A percentile compares a stretch with the other conserved stretches of the same genome.
Evolutionary conservation across 2,329 filamentous ascomycete species (phyloP).

Genomic region (Paracoccidioides brasiliensis): DNA sequence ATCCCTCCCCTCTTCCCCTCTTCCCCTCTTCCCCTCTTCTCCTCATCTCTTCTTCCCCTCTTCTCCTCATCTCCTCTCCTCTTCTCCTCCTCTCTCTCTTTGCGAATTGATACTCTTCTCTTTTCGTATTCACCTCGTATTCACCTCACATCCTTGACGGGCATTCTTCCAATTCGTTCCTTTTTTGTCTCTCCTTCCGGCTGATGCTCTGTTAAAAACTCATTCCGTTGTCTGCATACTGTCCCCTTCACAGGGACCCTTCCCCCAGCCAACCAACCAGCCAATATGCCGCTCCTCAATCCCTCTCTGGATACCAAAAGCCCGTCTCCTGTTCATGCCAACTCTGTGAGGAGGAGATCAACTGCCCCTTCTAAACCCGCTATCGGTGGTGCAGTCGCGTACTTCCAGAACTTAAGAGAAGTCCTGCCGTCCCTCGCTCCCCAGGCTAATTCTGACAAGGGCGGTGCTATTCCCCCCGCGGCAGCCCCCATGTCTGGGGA

Average conservation of each 20-base stretch:
- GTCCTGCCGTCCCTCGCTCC: conserved; percentile 20
- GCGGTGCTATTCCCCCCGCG: conserved; percentile 41
- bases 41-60: background rate
- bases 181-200: conserved; percentile 1
- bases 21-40: background rate
- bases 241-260: conserved; percentile 7
- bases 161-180: conserved; percentile 13
- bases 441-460: conserved; percentile 16
- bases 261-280: background rate
- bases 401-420: conserved; percentile 20
- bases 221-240: conserved; percentile 11
- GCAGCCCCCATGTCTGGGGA: conserved; percentile 44
- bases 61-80: too few relatives aligned
- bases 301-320: conserved; percentile 8
- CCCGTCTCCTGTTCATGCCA: conserved; percentile 5
- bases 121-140: background rate
- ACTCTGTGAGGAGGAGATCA: conserved; percentile 15
- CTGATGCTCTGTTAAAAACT: conserved; percentile 12
- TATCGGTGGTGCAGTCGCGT: conserved; percentile 28
- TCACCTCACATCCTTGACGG: conserved; percentile 11
- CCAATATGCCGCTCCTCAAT: conserved; percentile 21
- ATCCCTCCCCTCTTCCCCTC: too few relatives aligned
- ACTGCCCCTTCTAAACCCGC: conserved; percentile 28
- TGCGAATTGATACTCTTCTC: background rate
- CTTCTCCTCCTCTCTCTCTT: background rate